phyloP scores from a whole-genome alignment of 1,284 basidiomycete genomes.

The Grifola frondosa region DNA sequence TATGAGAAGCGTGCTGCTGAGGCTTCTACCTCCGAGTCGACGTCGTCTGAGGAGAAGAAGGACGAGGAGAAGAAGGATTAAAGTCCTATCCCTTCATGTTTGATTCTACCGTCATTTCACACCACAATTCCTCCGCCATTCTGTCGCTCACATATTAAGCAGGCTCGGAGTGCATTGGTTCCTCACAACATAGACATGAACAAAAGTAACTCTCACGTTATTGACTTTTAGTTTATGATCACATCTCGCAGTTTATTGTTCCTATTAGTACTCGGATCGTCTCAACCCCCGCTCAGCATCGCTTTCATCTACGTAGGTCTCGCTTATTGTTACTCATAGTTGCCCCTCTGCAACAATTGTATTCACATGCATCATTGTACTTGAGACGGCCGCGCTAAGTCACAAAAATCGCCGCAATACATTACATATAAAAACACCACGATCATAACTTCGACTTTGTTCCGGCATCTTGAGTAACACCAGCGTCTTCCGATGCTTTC shows the following conservation, averaged over 20 bases:
- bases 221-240: constrained; percentile 26
- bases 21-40: constrained; percentile 49
- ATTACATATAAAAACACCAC: too few relatives aligned
- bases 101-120: constrained; percentile 1
- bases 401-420: too few relatives aligned
- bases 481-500: constrained; percentile 18
- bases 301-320: constrained; percentile 20
- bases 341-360: too few relatives aligned
- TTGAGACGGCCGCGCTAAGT: too few relatives aligned
- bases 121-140: constrained; percentile 1
- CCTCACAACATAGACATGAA: too few relatives aligned
- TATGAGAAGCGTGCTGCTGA: constrained; percentile 90
- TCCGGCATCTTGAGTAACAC: constrained; percentile 13
- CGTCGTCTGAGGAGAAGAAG: constrained; percentile 46
- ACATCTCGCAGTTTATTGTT: constrained; percentile 16
- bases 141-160: constrained; percentile 10
- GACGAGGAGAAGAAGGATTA: constrained; percentile 76
- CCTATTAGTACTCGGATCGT: constrained; percentile 17
- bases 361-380: too few relatives aligned
- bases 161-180: too few relatives aligned
- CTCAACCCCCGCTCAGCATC: constrained; percentile 28
- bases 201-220: constrained; percentile 30
- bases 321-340: too few relatives aligned
- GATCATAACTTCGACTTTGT: constrained; percentile 15
- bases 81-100: constrained; percentile 24